A percentile compares a stretch with the other conserved stretches of the same genome.
These are phyloP conservation scores for Epichloe aotearoae DNA, from an alignment of 2,329 filamentous ascomycete genomes.

Conservation along the genomic window DNA sequence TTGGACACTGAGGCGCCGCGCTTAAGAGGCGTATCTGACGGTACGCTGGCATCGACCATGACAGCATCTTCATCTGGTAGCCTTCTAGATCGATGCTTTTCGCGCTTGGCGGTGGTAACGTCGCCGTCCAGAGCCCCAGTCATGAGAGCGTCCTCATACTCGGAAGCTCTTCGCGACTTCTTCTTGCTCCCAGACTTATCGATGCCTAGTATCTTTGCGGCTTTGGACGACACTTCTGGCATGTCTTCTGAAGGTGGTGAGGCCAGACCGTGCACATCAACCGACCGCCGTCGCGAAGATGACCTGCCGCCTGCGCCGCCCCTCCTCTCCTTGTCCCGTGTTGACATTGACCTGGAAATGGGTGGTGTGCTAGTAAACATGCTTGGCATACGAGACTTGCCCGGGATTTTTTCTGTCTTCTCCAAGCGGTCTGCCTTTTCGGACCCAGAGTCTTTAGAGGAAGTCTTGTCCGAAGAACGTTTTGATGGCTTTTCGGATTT, in stretches of 20 bases:
- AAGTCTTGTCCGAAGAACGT: constrained; percentile 38
- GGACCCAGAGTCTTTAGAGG: constrained; percentile 58
- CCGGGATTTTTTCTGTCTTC: constrained; percentile 31
- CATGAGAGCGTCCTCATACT: constrained; percentile 40
- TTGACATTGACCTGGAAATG: constrained; percentile 55
- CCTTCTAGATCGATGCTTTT: constrained; percentile 21
- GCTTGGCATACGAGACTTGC: constrained; percentile 43
- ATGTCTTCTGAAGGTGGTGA: constrained; percentile 62
- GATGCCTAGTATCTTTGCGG: constrained; percentile 61
- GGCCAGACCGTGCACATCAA: constrained; percentile 51
- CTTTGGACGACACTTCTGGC: constrained; percentile 56
- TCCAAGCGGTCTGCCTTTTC: constrained; percentile 49
- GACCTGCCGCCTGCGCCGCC: constrained; percentile 39
- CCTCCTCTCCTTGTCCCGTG: constrained; percentile 43
- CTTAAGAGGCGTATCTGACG: constrained; percentile 20
- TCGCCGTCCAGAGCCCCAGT: constrained; percentile 28
- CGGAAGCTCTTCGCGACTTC: constrained; percentile 31
- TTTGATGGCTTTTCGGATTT: constrained; percentile 50
- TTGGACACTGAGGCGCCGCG: constrained; percentile 28
- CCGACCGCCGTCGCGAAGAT: constrained; percentile 56
- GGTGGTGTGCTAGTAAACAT: constrained; percentile 53
- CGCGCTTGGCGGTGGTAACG: constrained; percentile 15
- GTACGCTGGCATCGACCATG: constrained; percentile 23
- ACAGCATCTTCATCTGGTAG: constrained; percentile 26
- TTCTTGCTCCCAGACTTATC: constrained; percentile 28